phyloP scores from a whole-genome alignment of 108 stramenopile genomes.

The Cylindrotheca closterium region DNA sequence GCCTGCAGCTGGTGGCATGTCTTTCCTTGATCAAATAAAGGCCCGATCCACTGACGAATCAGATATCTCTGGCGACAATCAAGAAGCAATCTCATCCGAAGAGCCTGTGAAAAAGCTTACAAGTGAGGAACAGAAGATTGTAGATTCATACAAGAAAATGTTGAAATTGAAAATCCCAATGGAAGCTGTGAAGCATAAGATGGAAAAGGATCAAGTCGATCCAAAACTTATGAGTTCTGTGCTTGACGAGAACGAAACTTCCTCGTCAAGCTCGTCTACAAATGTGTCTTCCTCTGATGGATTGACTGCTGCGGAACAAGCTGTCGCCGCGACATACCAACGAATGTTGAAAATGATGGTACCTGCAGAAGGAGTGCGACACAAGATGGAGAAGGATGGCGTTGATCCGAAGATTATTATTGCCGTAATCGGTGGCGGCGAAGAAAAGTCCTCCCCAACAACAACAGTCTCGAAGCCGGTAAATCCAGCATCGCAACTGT shows the following conservation, averaged over 20 bases:
- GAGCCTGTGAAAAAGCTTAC: background rate
- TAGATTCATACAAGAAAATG: constrained; percentile 48
- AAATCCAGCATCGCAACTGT: constrained; percentile 15
- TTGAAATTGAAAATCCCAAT: constrained; percentile 44
- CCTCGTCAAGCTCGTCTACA: background rate
- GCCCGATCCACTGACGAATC: background rate
- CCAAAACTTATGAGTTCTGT: constrained; percentile 35
- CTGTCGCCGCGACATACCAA: constrained; percentile 49
- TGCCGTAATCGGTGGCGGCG: constrained; percentile 30
- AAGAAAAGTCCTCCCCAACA: background rate
- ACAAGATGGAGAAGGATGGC: constrained; percentile 75
- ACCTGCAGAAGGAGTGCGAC: constrained; percentile 68
- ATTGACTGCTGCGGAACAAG: constrained; percentile 49
- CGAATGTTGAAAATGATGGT: constrained; percentile 82
- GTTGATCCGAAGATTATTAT: constrained; percentile 47
- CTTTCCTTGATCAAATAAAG: constrained; percentile 10
- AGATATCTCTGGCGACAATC: too few relatives aligned
- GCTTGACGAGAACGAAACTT: constrained; percentile 12
- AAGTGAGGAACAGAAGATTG: constrained; percentile 12
- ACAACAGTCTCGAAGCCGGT: background rate
- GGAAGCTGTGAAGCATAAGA: constrained; percentile 50
- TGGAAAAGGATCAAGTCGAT: constrained; percentile 39
- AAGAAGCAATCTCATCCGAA: background rate
- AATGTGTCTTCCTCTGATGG: background rate
- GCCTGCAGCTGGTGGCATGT: background rate